A percentile compares a stretch with the other conserved stretches of the same genome.
phyloP scores from a whole-genome alignment of 768 basidiomycete species.

The Tricholoma hemisulphureum region DNA sequence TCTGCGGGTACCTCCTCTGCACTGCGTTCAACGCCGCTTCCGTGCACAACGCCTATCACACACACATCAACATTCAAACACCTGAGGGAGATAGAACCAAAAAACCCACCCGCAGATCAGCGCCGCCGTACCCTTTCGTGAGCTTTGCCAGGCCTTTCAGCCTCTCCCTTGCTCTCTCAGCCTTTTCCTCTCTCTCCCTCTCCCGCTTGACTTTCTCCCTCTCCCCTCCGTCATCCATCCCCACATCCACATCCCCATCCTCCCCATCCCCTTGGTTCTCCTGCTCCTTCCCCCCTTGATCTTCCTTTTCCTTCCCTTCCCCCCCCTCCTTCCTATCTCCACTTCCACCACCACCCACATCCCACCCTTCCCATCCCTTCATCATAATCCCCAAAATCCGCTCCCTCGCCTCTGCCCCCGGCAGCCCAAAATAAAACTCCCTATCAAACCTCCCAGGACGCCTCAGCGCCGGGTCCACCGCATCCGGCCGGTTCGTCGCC shows the following conservation, averaged over 20 bases:
- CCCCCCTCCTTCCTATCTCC: too few relatives aligned
- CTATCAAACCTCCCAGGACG: constrained; percentile 95
- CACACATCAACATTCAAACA: constrained; percentile 3
- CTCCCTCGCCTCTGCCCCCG: constrained; percentile 78
- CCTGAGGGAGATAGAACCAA: constrained; percentile 35
- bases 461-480: constrained; percentile 93
- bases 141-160: constrained; percentile 69
- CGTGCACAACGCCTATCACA: constrained; percentile 80
- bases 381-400: constrained; percentile 92
- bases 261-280: constrained; percentile 35
- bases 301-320: constrained; percentile 21
- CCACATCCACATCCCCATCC: constrained; percentile 56
- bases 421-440: constrained; percentile 96
- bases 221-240: constrained; percentile 6
- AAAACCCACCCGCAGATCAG: constrained; percentile 79
- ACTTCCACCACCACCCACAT: constrained; percentile 16
- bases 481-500: constrained; percentile 95
- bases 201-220: too few relatives aligned
- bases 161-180: constrained; percentile 26
- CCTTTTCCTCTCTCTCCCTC: constrained; percentile 10
- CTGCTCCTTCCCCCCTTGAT: too few relatives aligned
- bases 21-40: constrained; percentile 97
- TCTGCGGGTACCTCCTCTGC: constrained; percentile 94
- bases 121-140: constrained; percentile 97
- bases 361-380: constrained; percentile 83